Base-by-base conservation (phyloP, 1,139 yeast species). In the Magnusiomyces ingens region DNA sequence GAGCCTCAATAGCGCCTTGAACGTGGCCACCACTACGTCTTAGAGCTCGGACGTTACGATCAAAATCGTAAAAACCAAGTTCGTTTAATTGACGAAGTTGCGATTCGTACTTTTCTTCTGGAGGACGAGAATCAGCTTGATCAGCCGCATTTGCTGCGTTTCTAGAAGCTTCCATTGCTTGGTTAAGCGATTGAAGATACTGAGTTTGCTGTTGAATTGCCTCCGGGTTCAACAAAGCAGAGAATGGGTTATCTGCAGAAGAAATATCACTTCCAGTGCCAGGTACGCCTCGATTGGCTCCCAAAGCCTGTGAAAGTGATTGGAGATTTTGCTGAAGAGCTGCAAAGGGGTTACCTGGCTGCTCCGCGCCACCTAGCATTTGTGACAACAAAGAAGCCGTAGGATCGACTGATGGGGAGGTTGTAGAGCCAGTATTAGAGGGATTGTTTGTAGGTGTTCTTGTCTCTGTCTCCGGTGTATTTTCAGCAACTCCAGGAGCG, bases 21-120 rank as follows among this genome's bases (percentile, higher is more conserved):
- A 93, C 98, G 61, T 91, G 87, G 12, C 99, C 99, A 26, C 98
- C 98, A 55, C 94, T 82, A 71, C 98, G 82, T 74, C 97, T 82
- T 64, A 93, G 77, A 1, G 98, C 98, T 26, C 84, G 84, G 18
- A 93, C 90, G 65, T 93, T 93, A 62, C 88, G 78, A 61, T 93
- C 98, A 66, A 91, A 93, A 62, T 93, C 98, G 61, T 80, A 83
- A 72, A 93, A 93, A 1, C 99, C 99, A 85, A 93, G 88, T 67
- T 93, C 99, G 68, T 93, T 93, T 67, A 93, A 78, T 69, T 91
- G 98, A 65, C 95, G 81, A 64, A 93, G 75, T 68, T 93, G 98
- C n/a, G 76, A 68, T 67, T 87, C 96, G 70, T 85, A 93, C 58
- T 95, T 79, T 69, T 89, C 98, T 74, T 93, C 99, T 11, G 98